Percentiles rank a stretch among this genome's conserved stretches.
Conservation (phyloP, 352 stramenopile genomes). For the Phytophthora syringae region DNA sequence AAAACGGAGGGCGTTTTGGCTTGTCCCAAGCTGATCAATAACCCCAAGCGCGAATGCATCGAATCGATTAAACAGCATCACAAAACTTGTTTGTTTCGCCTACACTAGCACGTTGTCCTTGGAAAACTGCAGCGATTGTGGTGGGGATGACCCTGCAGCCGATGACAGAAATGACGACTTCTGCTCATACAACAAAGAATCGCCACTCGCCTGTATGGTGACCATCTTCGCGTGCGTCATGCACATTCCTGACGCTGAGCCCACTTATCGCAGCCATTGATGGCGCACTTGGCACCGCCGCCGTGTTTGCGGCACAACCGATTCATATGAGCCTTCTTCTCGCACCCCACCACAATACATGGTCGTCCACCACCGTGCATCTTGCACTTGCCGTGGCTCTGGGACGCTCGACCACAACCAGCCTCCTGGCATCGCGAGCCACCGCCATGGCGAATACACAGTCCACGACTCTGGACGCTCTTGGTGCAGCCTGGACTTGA, state of each 20-base stretch:
- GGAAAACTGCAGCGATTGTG: slow-evolving; percentile 24
- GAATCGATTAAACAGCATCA: not conserved
- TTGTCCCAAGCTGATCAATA: too few species aligned
- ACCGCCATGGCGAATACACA: slow-evolving; percentile 76
- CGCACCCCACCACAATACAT: slow-evolving; percentile 70
- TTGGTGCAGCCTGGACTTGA: slow-evolving; percentile 76
- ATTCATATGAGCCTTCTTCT: slow-evolving; percentile 87
- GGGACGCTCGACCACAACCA: slow-evolving; percentile 53
- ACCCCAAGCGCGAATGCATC: too few species aligned
- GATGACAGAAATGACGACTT: slow-evolving; percentile 2
- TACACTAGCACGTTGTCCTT: slow-evolving; percentile 4
- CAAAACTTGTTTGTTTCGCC: too few species aligned
- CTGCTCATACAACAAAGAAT: not conserved
- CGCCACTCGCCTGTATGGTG: slow-evolving; percentile 7
- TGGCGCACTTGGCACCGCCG: slow-evolving; percentile 76
- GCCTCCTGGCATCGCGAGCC: slow-evolving; percentile 79
- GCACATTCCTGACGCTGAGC: slow-evolving; percentile 84
- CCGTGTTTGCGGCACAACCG: slow-evolving; percentile 85
- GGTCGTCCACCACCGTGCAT: slow-evolving; percentile 59
- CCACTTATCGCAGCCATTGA: slow-evolving; percentile 81
- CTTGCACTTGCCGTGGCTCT: slow-evolving; percentile 80
- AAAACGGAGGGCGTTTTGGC: too few species aligned
- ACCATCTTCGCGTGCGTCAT: slow-evolving; percentile 81
- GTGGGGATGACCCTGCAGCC: slow-evolving; percentile 16
- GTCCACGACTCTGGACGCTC: slow-evolving; percentile 76